These are phyloP conservation scores for Hansenula lynferdii DNA, from an alignment of 1,139 yeast species.

Conservation along the genomic window DNA sequence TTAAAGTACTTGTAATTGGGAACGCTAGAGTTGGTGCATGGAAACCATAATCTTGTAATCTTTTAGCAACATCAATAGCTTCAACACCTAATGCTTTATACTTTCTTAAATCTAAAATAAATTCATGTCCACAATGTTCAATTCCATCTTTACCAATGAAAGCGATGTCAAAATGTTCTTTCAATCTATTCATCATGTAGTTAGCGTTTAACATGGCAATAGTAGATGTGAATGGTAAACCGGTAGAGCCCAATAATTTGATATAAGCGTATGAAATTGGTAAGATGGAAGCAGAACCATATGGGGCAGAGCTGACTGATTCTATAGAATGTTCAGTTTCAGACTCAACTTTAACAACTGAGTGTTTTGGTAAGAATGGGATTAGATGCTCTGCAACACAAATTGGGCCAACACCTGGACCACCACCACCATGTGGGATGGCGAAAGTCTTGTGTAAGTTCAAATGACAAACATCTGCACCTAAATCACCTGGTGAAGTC, in stretches of 20 bases:
- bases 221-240: conserved; percentile 79
- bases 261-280: conserved; percentile 95
- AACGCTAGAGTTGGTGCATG: conserved; percentile 99
- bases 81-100: conserved; percentile 80
- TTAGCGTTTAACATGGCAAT: conserved; percentile 93
- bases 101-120: conserved; percentile 85
- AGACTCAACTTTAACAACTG: conserved; percentile 50
- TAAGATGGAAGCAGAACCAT: conserved; percentile 89
- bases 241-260: conserved; percentile 85
- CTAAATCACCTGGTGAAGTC: conserved; percentile 95
- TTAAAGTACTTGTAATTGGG: conserved; percentile 96
- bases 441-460: conserved; percentile 97
- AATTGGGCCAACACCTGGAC: conserved; percentile 98
- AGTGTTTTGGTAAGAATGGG: conserved; percentile 81
- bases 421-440: conserved; percentile 99
- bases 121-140: conserved; percentile 94
- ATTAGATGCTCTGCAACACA: conserved; percentile 83
- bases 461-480: conserved; percentile 98
- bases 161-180: conserved; percentile 67
- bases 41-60: conserved; percentile 96
- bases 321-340: conserved; percentile 48
- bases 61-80: conserved; percentile 94
- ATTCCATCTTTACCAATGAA: conserved; percentile 60
- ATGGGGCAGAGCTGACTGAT: conserved; percentile 91
- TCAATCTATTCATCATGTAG: conserved; percentile 81